Evolutionary conservation across 805 yeast species (phyloP), one percentile per base, ranked within the genome.

Genomic region (Starmerella etchellsii): DNA sequence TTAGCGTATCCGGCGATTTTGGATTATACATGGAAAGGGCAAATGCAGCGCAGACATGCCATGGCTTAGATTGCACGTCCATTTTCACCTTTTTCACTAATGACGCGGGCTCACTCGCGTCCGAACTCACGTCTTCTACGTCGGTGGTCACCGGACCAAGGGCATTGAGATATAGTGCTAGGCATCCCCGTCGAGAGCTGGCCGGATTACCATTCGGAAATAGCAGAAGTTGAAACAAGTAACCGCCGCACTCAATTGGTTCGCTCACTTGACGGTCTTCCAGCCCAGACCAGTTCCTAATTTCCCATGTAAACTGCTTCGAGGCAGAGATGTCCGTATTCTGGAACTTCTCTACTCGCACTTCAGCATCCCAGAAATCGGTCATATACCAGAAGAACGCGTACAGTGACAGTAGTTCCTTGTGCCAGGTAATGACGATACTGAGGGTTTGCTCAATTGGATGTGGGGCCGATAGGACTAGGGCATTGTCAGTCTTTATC

Each of bases 11-110:
- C 0, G 87, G 80, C 54, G 77, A 73, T 4, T 66, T 64, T 1
- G 95, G 94, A 54, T 81, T 81, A 73, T 95, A 85, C 42, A 83
- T 66, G 36, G 78, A 80, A 31, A 91, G 69, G 3, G 81, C 81
- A 61, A 91, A 91, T 54, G 85, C 94, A 2, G 91, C 94, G 62
- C 96, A 85, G n/a, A 75, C 44, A 25, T 50, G 49, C 52, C 52
- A 49, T 27, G 25, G 20, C 22, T 26, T 23, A 18, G 23, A 15
- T 13, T 25, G 10, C 22, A 19, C 27, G 6, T 16, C 37, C 13
- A 9, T 8, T 23, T 34, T 34, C 11, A 27, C 14, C 16, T 34
- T 34, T 14, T 34, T 34, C 6, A 24, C 31, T 8, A 8, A 7
- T 10, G 25, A 23, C 10, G 25, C 25, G 29, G 29, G 14, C n/a